phyloP scores from a whole-genome alignment of 805 yeast genomes.

The Maudiozyma barnettii region DNA sequence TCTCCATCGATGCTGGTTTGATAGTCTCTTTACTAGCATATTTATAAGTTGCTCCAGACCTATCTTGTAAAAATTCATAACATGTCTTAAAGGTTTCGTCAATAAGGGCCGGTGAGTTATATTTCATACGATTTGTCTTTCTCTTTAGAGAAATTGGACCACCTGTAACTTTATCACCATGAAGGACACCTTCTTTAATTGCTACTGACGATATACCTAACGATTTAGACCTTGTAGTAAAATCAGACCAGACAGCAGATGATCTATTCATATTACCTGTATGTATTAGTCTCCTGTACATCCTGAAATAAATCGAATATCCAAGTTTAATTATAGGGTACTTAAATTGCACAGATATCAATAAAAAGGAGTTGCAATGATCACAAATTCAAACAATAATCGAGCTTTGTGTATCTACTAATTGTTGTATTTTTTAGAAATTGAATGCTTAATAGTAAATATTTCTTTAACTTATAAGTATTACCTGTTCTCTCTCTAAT shows the following conservation, averaged over 20 bases:
- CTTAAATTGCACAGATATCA: no score
- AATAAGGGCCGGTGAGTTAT: slow-evolving; percentile 59
- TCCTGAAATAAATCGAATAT: neutral
- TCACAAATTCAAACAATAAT: no score
- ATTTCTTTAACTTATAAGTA: no score
- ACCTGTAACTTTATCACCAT: slow-evolving; percentile 24
- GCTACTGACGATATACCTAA: slow-evolving; percentile 21
- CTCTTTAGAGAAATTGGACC: slow-evolving; percentile 49
- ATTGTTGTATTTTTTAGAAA: no score
- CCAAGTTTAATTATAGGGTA: no score
- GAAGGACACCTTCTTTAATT: slow-evolving; percentile 26
- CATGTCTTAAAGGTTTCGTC: slow-evolving; percentile 67
- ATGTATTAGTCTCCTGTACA: slow-evolving; percentile 20
- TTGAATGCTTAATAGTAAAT: no score
- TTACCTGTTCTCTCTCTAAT: no score
- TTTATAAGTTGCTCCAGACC: slow-evolving; percentile 27
- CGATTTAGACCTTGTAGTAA: slow-evolving; percentile 18
- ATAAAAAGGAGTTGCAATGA: no score
- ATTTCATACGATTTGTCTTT: slow-evolving; percentile 37
- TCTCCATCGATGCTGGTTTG: slow-evolving; percentile 17
- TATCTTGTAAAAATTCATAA: slow-evolving; percentile 43
- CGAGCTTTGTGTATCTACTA: no score
- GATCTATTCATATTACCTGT: slow-evolving; percentile 5
- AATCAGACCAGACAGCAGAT: slow-evolving; percentile 22
- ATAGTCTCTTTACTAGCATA: neutral